phyloP scores from a whole-genome alignment of 805 yeast genomes.

The Zygotorulaspora sp. region DNA sequence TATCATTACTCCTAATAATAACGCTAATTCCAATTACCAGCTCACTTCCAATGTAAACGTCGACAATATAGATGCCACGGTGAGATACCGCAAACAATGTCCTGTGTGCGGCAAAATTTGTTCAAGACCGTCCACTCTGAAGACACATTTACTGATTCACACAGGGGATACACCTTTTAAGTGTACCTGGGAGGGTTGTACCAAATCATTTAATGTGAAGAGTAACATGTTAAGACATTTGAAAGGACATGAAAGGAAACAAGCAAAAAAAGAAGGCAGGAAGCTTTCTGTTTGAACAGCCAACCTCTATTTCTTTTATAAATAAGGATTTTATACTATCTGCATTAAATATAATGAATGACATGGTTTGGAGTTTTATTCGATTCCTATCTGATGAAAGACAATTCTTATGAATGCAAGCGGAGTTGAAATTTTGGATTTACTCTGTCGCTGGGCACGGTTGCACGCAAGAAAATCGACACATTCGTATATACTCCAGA shows the following conservation, averaged over 20 bases:
- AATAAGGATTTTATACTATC: no score
- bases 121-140: conserved; percentile 76
- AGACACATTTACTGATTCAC: conserved; percentile 75
- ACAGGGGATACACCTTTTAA: conserved; percentile 74
- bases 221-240: conserved; percentile 79
- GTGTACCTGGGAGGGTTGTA: conserved; percentile 63
- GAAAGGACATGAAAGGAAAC: conserved; percentile 51
- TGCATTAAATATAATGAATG: no score
- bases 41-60: not conserved
- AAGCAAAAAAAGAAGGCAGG: conserved; percentile 10
- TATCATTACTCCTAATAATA: no score
- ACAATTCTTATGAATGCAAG: no score
- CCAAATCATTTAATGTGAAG: conserved; percentile 65
- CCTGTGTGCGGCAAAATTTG: conserved; percentile 67
- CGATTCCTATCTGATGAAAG: no score
- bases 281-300: not conserved
- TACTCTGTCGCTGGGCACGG: no score
- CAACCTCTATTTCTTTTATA: no score
- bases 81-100: conserved; percentile 37
- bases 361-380: no score
- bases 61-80: conserved; percentile 8
- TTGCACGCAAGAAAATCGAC: no score
- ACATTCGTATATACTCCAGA: no score
- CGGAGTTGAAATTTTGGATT: no score
- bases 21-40: no score